These are phyloP conservation scores for Pythium vanterpoolii DNA, from an alignment of 352 stramenopile genomes.

Conservation along the genomic window DNA sequence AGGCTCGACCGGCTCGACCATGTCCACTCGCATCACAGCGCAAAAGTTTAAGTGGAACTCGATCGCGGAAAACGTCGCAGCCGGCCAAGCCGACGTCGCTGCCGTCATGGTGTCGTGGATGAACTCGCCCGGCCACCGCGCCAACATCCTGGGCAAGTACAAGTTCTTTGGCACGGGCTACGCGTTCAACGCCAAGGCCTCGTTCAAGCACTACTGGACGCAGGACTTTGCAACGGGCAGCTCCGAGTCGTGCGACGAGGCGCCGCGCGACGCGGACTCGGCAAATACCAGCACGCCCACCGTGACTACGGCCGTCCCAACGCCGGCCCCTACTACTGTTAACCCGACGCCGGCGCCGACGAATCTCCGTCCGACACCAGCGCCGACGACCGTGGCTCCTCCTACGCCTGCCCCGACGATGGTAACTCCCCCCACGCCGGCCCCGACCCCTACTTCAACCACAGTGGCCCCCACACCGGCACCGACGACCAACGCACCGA, in stretches of 20 bases:
- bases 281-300: no score
- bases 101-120: conserved; percentile 49
- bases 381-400: not conserved
- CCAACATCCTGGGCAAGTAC: conserved; percentile 32
- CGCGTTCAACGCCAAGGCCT: conserved; percentile 23
- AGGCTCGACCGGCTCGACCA: conserved; percentile 40
- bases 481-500: not conserved
- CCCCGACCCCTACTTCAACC: not conserved
- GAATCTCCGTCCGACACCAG: not conserved
- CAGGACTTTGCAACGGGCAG: conserved; percentile 31
- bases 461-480: not conserved
- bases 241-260: no score
- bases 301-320: not conserved
- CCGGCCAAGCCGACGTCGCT: conserved; percentile 34
- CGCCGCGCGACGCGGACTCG: no score
- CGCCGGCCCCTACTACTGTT: not conserved
- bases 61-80: conserved; percentile 48
- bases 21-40: conserved; percentile 18
- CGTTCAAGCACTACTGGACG: conserved; percentile 27
- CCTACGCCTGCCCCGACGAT: not conserved
- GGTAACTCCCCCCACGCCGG: not conserved
- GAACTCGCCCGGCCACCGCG: conserved; percentile 35
- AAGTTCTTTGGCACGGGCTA: conserved; percentile 25
- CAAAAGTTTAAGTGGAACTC: conserved; percentile 26
- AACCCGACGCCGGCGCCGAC: not conserved